Base-by-base conservation (phyloP, 139 green algal species). In the Coccomyxa sp. region DNA sequence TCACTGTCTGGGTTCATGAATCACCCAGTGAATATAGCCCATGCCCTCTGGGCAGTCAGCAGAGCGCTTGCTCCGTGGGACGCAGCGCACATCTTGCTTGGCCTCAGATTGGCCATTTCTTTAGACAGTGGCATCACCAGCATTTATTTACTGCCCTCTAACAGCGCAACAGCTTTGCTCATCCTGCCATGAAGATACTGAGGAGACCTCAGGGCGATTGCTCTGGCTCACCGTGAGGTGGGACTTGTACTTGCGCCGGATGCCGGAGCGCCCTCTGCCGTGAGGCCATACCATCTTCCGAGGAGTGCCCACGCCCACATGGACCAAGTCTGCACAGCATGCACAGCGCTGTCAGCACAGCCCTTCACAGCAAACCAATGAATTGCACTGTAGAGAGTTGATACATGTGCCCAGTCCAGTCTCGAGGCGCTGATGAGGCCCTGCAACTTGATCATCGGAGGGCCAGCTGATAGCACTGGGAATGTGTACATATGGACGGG, bases 181-280 rank as follows among this genome's bases (percentile, higher is more conserved):
- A 44, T 77, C 29, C 72, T 71, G 33, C 55, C 54, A 64, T 58
- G 75, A 38, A 41, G 27, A 14, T 58, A 64, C 27, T 74, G 34
- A 37, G 75, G 70, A 27, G 70, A 36, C 18, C 44, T 39, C 44
- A 71, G 69, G 12, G 40, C 29, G n/a, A 18, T 54, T 35, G 44
- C 74, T 34, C 70, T 50, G 40, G 55, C 70, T 39, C 41, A 90
- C 81, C 16, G 86, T 91, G 36, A 91, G 84, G 77, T 91, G 85
- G 14, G 69, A 79, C 72, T 78, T 78, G 78, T 89, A 86, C 18
- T 79, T 79, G 50, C 83, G 69, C 40, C 55, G 58, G 7, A 55
- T 68, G 4, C 86, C 86, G 2, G 79, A 78, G n/a, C 80, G 75
- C 18, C 86, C 86, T 27, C 83, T 69, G 22, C 74, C 86, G 69